These are phyloP conservation scores for Trifolium pratense DNA, from an alignment of 306 rosid species.

Conservation along the genomic window DNA sequence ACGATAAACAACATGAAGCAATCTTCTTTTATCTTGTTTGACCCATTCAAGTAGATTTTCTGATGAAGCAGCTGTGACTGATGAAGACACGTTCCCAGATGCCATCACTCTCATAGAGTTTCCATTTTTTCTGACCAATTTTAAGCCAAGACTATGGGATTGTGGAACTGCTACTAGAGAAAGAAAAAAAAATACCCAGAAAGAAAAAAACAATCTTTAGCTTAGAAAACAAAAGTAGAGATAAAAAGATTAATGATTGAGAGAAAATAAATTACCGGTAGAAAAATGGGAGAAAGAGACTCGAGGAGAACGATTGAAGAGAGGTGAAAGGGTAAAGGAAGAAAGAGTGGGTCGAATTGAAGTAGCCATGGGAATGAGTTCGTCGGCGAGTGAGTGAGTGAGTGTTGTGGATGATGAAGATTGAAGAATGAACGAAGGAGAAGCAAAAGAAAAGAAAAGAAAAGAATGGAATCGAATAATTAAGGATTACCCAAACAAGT, in stretches of 20 bases:
- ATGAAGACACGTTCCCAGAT: conserved; percentile 59
- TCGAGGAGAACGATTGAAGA: conserved; percentile 50
- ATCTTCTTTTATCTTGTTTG: conserved; percentile 79
- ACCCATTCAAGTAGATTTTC: conserved; percentile 95
- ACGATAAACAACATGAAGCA: conserved; percentile 93
- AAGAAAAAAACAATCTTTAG: conserved; percentile 25
- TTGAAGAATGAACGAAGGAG: too few relatives aligned
- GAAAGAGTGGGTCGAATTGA: conserved; percentile 81
- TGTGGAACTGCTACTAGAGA: conserved; percentile 66
- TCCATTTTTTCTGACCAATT: conserved; percentile 57
- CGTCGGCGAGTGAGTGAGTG: too few relatives aligned
- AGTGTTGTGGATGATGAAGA: too few relatives aligned
- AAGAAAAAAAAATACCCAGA: conserved; percentile 40
- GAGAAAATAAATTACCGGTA: conserved; percentile 47
- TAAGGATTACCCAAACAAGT: too few relatives aligned
- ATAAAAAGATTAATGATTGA: too few relatives aligned
- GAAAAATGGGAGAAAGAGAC: conserved; percentile 53
- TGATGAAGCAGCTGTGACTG: conserved; percentile 66
- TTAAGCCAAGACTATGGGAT: conserved; percentile 57
- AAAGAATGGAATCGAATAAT: too few relatives aligned
- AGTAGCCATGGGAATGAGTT: conserved; percentile 54
- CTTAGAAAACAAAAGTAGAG: not conserved
- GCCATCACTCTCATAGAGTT: conserved; percentile 48
- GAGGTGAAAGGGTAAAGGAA: conserved; percentile 56
- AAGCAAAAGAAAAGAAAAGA: too few relatives aligned